These are phyloP conservation scores for Clohesyomyces aquaticus DNA, from an alignment of 495 filamentous ascomycete genomes.

Conservation along the genomic window DNA sequence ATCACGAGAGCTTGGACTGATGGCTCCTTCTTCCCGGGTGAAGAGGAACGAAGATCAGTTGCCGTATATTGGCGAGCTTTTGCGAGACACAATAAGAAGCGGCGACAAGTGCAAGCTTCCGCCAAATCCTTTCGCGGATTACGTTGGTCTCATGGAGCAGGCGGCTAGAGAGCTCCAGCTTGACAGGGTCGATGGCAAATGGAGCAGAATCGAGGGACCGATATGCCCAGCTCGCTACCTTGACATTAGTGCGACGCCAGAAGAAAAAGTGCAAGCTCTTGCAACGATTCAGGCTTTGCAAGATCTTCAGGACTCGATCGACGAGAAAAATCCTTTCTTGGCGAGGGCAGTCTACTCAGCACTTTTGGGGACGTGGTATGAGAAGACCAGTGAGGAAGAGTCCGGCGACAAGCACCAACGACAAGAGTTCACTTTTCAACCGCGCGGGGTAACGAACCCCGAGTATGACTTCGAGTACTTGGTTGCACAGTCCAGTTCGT, in stretches of 20 bases:
- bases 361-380: conserved; percentile 9
- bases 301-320: background rate
- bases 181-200: background rate
- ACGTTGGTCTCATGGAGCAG: conserved; percentile 15
- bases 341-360: conserved; percentile 12
- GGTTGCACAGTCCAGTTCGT: background rate
- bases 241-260: background rate
- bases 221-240: conserved; percentile 2
- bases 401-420: background rate
- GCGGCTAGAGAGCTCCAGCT: background rate
- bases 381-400: too few relatives aligned
- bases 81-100: background rate
- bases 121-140: conserved; percentile 12
- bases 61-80: background rate
- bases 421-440: background rate
- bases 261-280: conserved; percentile 4
- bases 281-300: conserved; percentile 8
- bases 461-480: conserved; percentile 11
- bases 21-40: background rate
- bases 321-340: background rate
- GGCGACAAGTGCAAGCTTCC: background rate
- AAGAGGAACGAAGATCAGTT: background rate
- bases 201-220: background rate
- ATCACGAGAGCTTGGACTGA: background rate
- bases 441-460: conserved; percentile 1